These are phyloP conservation scores for Diaporthe velutina DNA, from an alignment of 2,329 filamentous ascomycete species.

Conservation along the genomic window DNA sequence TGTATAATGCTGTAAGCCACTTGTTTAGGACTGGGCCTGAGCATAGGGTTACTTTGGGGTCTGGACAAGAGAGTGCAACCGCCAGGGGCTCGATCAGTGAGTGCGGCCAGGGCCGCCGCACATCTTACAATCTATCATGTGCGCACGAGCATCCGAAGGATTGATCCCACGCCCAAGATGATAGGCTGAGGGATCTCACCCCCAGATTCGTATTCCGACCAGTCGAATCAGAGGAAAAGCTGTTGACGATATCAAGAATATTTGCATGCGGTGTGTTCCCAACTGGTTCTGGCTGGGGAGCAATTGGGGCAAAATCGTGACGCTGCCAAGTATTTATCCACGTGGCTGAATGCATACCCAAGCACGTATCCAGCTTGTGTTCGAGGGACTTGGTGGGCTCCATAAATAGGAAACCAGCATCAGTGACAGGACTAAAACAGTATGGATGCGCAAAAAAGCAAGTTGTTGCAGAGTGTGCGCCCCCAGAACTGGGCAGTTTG, in stretches of 20 bases:
- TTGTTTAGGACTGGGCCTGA: not conserved
- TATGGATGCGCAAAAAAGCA: not conserved
- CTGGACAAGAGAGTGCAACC: not conserved
- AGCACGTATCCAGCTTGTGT: not conserved
- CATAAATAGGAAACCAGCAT: not conserved
- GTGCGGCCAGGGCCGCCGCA: not conserved
- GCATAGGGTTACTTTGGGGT: slow-evolving; percentile 21
- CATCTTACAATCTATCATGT: slow-evolving; percentile 24
- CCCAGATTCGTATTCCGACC: slow-evolving; percentile 28
- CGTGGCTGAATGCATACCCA: slow-evolving; percentile 17
- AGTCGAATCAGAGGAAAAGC: slow-evolving; percentile 1
- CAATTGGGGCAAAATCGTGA: slow-evolving; percentile 6
- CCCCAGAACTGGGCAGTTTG: not conserved
- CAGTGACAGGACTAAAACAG: not conserved
- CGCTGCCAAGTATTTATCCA: slow-evolving; percentile 15
- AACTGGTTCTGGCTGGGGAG: slow-evolving; percentile 16
- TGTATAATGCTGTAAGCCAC: slow-evolving; percentile 22
- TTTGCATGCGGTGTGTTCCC: not conserved
- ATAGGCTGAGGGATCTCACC: slow-evolving; percentile 20
- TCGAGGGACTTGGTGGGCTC: not conserved
- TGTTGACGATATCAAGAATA: not conserved
- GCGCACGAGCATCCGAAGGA: slow-evolving; percentile 16
- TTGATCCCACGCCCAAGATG: slow-evolving; percentile 1
- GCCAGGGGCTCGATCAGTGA: not conserved
- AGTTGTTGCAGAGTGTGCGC: not conserved